Percentiles rank a stretch among this genome's conserved stretches.
phyloP scores from a whole-genome alignment of 148 eudicot species.

The Rhododendron ferrugineum region DNA sequence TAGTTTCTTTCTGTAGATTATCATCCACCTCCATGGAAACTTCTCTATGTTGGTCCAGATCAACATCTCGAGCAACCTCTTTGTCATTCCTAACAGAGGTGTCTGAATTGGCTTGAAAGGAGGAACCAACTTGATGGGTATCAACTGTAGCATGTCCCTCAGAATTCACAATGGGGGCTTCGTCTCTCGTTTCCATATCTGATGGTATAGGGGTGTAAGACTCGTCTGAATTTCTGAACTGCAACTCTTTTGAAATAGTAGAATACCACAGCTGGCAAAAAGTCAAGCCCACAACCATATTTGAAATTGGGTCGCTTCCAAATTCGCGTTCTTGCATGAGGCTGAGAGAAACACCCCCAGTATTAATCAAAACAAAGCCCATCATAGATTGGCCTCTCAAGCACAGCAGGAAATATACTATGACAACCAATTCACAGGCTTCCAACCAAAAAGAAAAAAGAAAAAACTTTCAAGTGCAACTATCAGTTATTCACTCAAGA shows the following conservation, averaged over 20 bases:
- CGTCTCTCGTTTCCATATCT: constrained; percentile 24
- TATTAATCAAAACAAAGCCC: background rate
- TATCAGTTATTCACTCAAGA: background rate
- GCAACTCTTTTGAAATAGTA: constrained; percentile 40
- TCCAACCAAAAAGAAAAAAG: background rate
- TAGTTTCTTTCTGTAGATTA: constrained; percentile 19
- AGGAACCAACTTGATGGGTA: constrained; percentile 29
- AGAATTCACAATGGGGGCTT: constrained; percentile 25
- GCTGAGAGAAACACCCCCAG: constrained; percentile 14
- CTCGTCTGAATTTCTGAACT: constrained; percentile 27
- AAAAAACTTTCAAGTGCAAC: background rate
- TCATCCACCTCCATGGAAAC: constrained; percentile 26
- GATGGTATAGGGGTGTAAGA: constrained; percentile 27
- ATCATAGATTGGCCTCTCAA: background rate
- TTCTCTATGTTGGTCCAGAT: constrained; percentile 16
- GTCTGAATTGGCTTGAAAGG: constrained; percentile 38
- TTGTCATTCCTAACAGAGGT: constrained; percentile 64
- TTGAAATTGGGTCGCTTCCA: constrained; percentile 46
- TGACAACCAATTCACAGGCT: background rate
- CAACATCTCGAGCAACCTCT: constrained; percentile 17
- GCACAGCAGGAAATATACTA: background rate
- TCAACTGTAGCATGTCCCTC: constrained; percentile 36
- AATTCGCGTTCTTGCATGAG: constrained; percentile 35
- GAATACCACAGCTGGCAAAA: constrained; percentile 64
- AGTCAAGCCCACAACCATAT: constrained; percentile 69